Evolutionary conservation across 345 rosid genomes (phyloP).

Genomic region (Psidium friedrichsthalianum): DNA sequence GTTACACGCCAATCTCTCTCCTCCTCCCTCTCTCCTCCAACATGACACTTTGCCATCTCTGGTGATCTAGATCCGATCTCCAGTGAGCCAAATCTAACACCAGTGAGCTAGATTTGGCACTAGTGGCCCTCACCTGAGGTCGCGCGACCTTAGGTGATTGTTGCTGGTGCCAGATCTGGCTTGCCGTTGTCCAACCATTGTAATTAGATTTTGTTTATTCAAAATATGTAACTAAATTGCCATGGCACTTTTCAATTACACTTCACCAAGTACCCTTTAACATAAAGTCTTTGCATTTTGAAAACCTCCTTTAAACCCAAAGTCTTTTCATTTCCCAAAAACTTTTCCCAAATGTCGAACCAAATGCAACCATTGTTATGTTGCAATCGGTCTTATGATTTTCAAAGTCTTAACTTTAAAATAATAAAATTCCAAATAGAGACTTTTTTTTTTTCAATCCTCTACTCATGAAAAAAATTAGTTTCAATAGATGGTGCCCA

Average conservation of each 20-base stretch:
- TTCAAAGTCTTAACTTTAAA: neutral
- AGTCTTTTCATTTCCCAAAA: no score
- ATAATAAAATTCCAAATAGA: neutral
- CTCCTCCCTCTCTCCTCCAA: neutral
- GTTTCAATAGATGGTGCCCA: no score
- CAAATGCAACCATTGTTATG: neutral
- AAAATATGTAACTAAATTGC: neutral
- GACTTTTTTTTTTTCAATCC: neutral
- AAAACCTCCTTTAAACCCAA: neutral
- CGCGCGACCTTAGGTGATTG: neutral
- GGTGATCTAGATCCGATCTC: neutral
- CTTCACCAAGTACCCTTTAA: neutral
- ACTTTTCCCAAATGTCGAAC: neutral
- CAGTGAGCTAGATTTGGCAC: neutral
- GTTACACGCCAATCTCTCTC: neutral
- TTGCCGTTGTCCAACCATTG: fast-evolving
- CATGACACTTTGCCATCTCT: neutral
- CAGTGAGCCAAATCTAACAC: neutral
- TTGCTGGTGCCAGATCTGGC: neutral
- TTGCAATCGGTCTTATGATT: neutral
- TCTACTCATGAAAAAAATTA: neutral
- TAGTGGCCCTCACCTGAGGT: no score
- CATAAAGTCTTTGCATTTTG: no score
- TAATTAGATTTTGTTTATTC: neutral
- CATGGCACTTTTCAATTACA: neutral